Evolutionary conservation across 768 basidiomycete genomes (phyloP), one percentile per base, ranked within the genome.

Genomic region (Candolleomyces eurysporus): DNA sequence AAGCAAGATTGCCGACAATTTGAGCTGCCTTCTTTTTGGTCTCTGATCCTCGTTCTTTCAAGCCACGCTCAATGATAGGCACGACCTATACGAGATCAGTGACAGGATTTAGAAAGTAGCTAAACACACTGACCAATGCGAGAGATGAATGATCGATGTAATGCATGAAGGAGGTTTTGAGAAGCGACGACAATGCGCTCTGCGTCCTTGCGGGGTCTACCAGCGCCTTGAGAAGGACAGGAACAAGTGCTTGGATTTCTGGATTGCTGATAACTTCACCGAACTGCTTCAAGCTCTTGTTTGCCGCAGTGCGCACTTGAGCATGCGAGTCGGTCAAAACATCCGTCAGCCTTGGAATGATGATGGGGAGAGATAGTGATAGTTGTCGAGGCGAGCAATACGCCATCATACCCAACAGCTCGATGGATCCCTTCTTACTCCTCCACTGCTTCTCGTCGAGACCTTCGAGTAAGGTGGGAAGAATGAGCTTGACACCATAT

Each of bases 391-490:
- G 97, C 9, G 97, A 94, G 71, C 96, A 96, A 74, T 96, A 98
- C 0, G 97, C 97, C 96, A 98, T 98, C 83, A 95, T 92, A 22
- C 97, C 97, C 61, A 99, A 78, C 6, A 98, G 76, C 71, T 99
- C 97, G 63, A 98, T 98, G 7, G 96, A 96, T 2, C 96, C 97
- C 73, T 92, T 92, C 78, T 98, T 98, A 0, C 94, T 93, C 14
- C 97, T 83, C 97, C 97, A 98, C 69, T 98, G 96, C 71, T 96
- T 98, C 73, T 98, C 97, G 66, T 98, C 96, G 56, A 98, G 77
- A 22, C 95, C 96, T 43, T 88, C 88, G 10, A 99, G 80, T 21
- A 99, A 73, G 2, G 91, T 89, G 0, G 97, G 96, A 16, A 98
- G 76, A 62, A 99, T 94, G 49, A 95, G 85, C 75, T 99, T 98